Evolutionary conservation across 768 basidiomycete species (phyloP).

Genomic region (Tulasnella sp.): DNA sequence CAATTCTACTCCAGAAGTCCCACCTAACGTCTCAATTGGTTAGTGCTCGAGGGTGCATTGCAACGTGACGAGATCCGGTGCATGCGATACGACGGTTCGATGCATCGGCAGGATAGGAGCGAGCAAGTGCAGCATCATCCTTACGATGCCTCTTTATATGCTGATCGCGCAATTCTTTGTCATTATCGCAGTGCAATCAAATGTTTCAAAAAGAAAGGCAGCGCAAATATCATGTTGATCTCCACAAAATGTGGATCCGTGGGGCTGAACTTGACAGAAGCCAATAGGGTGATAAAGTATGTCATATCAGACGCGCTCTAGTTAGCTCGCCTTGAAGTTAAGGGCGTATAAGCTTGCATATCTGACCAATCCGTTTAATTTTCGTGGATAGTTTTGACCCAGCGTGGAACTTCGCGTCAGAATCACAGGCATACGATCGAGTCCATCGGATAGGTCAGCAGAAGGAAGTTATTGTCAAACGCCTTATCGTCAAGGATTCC

Average conservation of each 20-base stretch:
- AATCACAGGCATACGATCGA: slow-evolving; percentile 45
- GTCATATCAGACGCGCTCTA: too few relatives aligned
- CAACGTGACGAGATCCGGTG: slow-evolving; percentile 45
- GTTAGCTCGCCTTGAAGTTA: too few relatives aligned
- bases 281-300: slow-evolving; percentile 14
- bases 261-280: slow-evolving; percentile 28
- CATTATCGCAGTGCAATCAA: slow-evolving; percentile 28
- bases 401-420: slow-evolving; percentile 15
- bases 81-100: slow-evolving; percentile 58
- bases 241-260: slow-evolving; percentile 56
- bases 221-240: slow-evolving; percentile 37
- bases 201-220: slow-evolving; percentile 43
- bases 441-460: slow-evolving; percentile 49
- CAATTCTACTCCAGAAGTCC: neutral
- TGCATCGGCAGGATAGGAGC: slow-evolving; percentile 46
- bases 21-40: neutral
- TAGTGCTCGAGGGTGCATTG: slow-evolving; percentile 43
- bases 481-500: slow-evolving; percentile 15
- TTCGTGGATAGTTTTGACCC: slow-evolving; percentile 14
- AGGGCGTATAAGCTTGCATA: too few relatives aligned
- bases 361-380: too few relatives aligned
- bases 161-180: neutral
- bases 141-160: neutral
- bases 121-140: slow-evolving; percentile 9
- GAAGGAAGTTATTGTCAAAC: slow-evolving; percentile 30